phyloP scores from a whole-genome alignment of 2,329 filamentous ascomycete genomes.

The Boeremia exigua region DNA sequence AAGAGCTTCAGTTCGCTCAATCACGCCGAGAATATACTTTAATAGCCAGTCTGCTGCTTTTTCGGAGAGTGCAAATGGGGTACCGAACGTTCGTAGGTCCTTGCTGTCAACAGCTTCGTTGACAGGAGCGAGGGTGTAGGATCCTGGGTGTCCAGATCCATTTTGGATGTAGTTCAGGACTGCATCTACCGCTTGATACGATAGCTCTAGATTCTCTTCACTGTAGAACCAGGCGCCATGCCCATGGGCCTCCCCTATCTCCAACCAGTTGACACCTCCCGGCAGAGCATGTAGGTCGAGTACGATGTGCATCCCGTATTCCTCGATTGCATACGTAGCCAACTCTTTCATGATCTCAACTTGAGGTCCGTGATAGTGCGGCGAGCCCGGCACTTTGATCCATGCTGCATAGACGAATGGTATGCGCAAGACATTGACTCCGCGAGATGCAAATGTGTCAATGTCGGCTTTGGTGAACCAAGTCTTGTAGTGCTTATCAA shows the following conservation, averaged over 20 bases:
- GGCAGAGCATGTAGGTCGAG: conserved; percentile 39
- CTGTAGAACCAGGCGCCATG: conserved; percentile 45
- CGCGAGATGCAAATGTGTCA: conserved; percentile 1
- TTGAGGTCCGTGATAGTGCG: conserved; percentile 4
- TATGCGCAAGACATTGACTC: conserved; percentile 6
- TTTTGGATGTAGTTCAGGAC: conserved; percentile 38
- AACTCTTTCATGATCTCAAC: conserved; percentile 10
- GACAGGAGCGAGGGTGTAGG: conserved; percentile 44
- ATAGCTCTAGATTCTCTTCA: conserved; percentile 39
- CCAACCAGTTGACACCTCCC: conserved; percentile 39
- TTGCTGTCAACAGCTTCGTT: conserved; percentile 47
- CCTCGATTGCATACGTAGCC: conserved; percentile 40
- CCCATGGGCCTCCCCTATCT: conserved; percentile 20
- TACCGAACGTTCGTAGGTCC: conserved; percentile 34
- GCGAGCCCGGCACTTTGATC: conserved; percentile 11
- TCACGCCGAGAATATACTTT: conserved; percentile 40
- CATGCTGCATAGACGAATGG: conserved; percentile 8
- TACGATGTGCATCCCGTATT: conserved; percentile 45
- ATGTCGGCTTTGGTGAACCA: conserved; percentile 26
- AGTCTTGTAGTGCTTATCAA: conserved; percentile 37
- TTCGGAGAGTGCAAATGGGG: conserved; percentile 35
- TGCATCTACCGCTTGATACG: conserved; percentile 37
- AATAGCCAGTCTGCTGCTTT: conserved; percentile 38
- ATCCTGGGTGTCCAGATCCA: conserved; percentile 30
- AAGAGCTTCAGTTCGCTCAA: conserved; percentile 18